A percentile compares a stretch with the other conserved stretches of the same genome.
Evolutionary conservation across 805 yeast species (phyloP).

Genomic region (Saturnispora saitoi): DNA sequence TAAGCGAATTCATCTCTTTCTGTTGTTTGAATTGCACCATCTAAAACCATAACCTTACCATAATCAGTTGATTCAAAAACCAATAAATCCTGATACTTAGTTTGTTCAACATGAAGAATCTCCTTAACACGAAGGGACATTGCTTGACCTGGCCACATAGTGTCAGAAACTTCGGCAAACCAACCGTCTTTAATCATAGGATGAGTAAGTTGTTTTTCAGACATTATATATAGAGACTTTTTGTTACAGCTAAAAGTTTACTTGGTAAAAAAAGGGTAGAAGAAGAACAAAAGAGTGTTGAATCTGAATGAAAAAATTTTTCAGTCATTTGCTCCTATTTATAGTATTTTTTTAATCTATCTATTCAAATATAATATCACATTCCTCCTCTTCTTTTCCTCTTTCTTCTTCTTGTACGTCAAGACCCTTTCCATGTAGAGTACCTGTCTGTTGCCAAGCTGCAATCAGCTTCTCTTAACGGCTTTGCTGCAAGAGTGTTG

Average conservation of each 20-base stretch:
- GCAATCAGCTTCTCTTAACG: not conserved
- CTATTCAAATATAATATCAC: no score
- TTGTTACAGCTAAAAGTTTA: not conserved
- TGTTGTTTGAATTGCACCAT: slow-evolving; percentile 91
- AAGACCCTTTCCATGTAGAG: not conserved
- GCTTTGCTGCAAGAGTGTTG: not conserved
- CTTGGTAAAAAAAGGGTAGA: not conserved
- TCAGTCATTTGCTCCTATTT: no score
- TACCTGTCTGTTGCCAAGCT: not conserved
- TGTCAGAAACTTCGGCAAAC: slow-evolving; percentile 91
- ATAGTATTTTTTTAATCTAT: no score
- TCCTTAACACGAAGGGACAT: slow-evolving; percentile 84
- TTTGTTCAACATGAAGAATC: slow-evolving; percentile 74
- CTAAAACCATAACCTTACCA: slow-evolving; percentile 92
- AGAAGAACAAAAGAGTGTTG: no score
- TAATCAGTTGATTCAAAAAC: slow-evolving; percentile 89
- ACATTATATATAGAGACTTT: slow-evolving; percentile 5
- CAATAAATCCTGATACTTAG: slow-evolving; percentile 87
- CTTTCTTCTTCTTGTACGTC: not conserved
- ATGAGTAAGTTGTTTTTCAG: slow-evolving; percentile 36
- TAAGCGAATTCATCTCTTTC: slow-evolving; percentile 96
- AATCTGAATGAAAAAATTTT: no score
- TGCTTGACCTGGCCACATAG: slow-evolving; percentile 99
- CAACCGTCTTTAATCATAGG: slow-evolving; percentile 76
- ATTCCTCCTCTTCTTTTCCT: not conserved